Evolutionary conservation across 768 basidiomycete genomes (phyloP), one percentile per base, ranked within the genome.

Genomic region (Asterophora lycoperdoides): DNA sequence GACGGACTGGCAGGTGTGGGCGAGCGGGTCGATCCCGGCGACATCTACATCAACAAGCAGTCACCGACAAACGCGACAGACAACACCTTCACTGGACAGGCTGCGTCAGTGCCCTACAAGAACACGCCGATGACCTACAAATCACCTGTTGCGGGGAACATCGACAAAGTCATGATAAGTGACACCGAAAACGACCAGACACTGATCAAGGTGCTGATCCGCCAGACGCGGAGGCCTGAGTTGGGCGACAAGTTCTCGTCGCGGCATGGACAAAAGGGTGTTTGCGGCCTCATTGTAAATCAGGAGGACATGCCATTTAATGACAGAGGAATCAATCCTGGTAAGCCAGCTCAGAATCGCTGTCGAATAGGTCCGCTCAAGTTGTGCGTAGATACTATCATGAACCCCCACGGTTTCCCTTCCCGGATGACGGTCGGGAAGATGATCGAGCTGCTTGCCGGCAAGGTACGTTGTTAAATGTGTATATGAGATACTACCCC

Each of bases 371-470:
- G 34, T 49, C 35, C 49, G 32, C 28, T 53, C 20, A 40, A 58
- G 43, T 37, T 66, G 40, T 48, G 51, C 34, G 30, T 41, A 87
- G 95, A 99, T 68, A 92, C 94, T 14, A 96, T 99, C 72, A 98
- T 99, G 95, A 99, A 99, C 65, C 96, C 96, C 3, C 96, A 99
- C 68, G 96, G 96, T 61, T 98, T 99, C 77, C 96, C 96, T 4
- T 95, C 92, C 49, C 89, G 95, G 46, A 97, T 94, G 93, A 99
- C 96, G 19, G 96, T 99, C 23, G 96, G 96, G 41, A 99, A 99
- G 74, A 99, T 99, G 96, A 96, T 99, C 45, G 96, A 99, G 68
- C 75, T 97, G 17, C 71, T 99, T 28, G 89, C 93, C 10, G 95
- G 96, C 43, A 99, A 99, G 79, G 90, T 89, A 49, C 33, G 30